Evolutionary conservation across 257 asterid genomes (phyloP).

Genomic region (Verbascum thapsus): DNA sequence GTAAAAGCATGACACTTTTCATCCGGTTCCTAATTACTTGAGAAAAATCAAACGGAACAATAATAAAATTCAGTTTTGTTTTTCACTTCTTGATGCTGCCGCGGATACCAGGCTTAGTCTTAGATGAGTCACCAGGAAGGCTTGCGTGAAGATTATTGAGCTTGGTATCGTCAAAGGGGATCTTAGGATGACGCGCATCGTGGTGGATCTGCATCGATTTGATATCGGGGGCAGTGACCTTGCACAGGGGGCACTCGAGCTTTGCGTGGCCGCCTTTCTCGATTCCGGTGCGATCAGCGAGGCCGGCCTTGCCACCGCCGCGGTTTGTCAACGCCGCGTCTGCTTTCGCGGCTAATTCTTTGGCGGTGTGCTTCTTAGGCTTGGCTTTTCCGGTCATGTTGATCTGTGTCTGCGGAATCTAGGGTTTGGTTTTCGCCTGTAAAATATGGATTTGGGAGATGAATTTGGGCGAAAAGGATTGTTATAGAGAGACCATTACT

Average conservation of each 20-base stretch:
- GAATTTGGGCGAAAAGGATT: no score
- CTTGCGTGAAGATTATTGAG: conserved; percentile 51
- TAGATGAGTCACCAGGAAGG: conserved; percentile 23
- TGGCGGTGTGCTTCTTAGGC: conserved; percentile 85
- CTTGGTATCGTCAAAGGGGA: conserved; percentile 60
- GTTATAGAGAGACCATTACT: no score
- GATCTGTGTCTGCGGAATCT: not conserved
- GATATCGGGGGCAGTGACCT: conserved; percentile 58
- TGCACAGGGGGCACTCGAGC: conserved; percentile 63
- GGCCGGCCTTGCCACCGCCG: conserved; percentile 74
- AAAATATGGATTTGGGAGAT: no score
- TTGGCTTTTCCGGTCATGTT: conserved; percentile 78
- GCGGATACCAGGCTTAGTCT: conserved; percentile 54
- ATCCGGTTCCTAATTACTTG: not conserved
- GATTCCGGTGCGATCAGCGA: conserved; percentile 47
- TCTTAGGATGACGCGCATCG: conserved; percentile 60
- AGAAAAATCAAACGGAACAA: not conserved
- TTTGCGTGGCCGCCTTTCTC: conserved; percentile 73
- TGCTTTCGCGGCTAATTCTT: conserved; percentile 56
- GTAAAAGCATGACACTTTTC: not conserved
- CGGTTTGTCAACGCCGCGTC: conserved; percentile 70
- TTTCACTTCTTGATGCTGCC: conserved; percentile 57
- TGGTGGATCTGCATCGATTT: conserved; percentile 72
- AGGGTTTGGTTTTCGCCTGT: no score
- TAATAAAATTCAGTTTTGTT: no score